Percentiles rank a stretch among this genome's conserved stretches.
phyloP scores from a whole-genome alignment of 2,329 filamentous ascomycete species.

The Neonectria magnoliae region DNA sequence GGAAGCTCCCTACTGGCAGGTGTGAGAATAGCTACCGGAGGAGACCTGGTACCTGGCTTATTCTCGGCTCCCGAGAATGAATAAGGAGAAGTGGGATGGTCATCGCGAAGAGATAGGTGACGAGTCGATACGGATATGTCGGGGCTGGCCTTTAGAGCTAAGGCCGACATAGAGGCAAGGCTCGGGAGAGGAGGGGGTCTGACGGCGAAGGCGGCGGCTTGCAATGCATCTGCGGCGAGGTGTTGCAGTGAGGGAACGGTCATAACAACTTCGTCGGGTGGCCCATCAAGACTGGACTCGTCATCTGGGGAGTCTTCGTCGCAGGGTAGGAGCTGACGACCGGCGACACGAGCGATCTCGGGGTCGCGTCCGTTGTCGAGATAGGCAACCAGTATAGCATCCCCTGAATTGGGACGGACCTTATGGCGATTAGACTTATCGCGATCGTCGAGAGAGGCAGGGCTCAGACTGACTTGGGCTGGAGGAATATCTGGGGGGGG shows the following conservation, averaged over 20 bases:
- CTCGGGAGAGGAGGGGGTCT: constrained; percentile 25
- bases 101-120: constrained; percentile 49
- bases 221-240: constrained; percentile 47
- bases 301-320: constrained; percentile 47
- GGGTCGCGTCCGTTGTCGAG: constrained; percentile 71
- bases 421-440: constrained; percentile 62
- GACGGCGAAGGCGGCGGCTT: constrained; percentile 35
- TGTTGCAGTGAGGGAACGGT: constrained; percentile 42
- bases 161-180: constrained; percentile 18
- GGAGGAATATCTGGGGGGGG: constrained; percentile 50
- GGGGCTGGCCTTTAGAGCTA: constrained; percentile 33
- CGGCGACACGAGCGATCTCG: constrained; percentile 70
- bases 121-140: constrained; percentile 46
- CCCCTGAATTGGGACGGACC: constrained; percentile 66
- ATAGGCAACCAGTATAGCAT: constrained; percentile 73
- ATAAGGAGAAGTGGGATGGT: constrained; percentile 29
- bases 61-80: constrained; percentile 14
- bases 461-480: constrained; percentile 48
- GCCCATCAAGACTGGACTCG: constrained; percentile 29
- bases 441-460: constrained; percentile 51
- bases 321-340: constrained; percentile 61
- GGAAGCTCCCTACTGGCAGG: constrained; percentile 47
- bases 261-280: constrained; percentile 30
- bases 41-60: constrained; percentile 35
- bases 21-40: constrained; percentile 35